A percentile compares a stretch with the other conserved stretches of the same genome.
Evolutionary conservation across 108 stramenopile genomes (phyloP).

Genomic region (Fragilaria crotonensis): DNA sequence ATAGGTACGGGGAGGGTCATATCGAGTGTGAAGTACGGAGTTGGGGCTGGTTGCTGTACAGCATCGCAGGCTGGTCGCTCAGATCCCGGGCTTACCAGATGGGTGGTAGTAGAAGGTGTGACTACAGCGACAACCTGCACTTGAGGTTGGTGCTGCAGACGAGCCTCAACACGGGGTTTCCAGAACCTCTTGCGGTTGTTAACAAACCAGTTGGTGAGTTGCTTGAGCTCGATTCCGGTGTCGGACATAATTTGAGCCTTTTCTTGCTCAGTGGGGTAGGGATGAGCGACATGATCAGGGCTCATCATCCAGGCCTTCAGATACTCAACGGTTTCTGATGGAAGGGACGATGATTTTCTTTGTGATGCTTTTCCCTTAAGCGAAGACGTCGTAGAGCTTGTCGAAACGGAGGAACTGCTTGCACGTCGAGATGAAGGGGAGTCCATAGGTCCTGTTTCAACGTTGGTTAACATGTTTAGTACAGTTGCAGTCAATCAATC

Average conservation of each 20-base stretch:
- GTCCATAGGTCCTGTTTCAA: neutral
- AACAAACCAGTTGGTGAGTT: constrained; percentile 89
- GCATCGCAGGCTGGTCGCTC: too few relatives aligned
- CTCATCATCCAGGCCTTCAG: constrained; percentile 91
- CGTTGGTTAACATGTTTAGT: neutral
- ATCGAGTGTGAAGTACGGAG: neutral
- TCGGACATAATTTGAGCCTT: constrained; percentile 83
- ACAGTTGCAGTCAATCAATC: neutral
- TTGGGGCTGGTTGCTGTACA: neutral
- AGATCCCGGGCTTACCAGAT: neutral
- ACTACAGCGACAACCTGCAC: constrained; percentile 12
- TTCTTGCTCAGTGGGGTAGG: constrained; percentile 89
- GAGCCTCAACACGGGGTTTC: constrained; percentile 81
- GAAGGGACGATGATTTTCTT: constrained; percentile 57
- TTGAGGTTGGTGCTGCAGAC: constrained; percentile 43
- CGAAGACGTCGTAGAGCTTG: neutral
- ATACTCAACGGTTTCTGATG: constrained; percentile 80
- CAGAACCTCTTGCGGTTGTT: constrained; percentile 88
- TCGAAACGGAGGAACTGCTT: neutral
- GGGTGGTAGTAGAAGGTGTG: neutral
- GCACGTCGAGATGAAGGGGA: neutral
- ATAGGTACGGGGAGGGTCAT: neutral
- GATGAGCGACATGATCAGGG: constrained; percentile 86
- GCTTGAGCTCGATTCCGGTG: constrained; percentile 87
- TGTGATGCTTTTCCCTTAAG: neutral